phyloP scores from a whole-genome alignment of 768 basidiomycete species.

The Coprinopsis strossmayeri region DNA sequence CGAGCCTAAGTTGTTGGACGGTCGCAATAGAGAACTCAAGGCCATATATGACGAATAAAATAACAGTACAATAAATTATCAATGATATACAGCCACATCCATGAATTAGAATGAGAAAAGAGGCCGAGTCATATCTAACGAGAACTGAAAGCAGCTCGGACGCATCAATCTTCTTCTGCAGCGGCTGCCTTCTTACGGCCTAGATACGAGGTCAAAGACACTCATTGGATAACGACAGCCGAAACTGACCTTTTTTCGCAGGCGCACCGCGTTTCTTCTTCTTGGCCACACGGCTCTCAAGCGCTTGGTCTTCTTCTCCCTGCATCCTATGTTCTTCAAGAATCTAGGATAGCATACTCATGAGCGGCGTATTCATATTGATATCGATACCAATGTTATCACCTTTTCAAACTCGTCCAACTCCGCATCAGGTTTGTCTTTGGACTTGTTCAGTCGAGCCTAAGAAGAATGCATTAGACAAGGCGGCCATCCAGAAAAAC shows the following conservation, averaged over 20 bases:
- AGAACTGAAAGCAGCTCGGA: not conserved
- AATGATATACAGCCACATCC: too few species aligned
- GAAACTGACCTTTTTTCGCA: slow-evolving; percentile 34
- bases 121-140: too few species aligned
- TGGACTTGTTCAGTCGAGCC: slow-evolving; percentile 87
- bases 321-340: slow-evolving; percentile 76
- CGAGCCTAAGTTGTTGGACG: too few species aligned
- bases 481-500: not conserved
- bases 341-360: slow-evolving; percentile 58
- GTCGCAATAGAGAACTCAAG: too few species aligned
- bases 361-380: too few species aligned
- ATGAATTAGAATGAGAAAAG: too few species aligned
- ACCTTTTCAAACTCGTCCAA: slow-evolving; percentile 93
- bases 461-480: too few species aligned
- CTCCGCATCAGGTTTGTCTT: slow-evolving; percentile 89
- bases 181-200: slow-evolving; percentile 2
- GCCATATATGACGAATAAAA: too few species aligned
- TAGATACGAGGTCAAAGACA: not conserved
- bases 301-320: slow-evolving; percentile 87
- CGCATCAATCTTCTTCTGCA: not conserved
- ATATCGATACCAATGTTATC: too few species aligned
- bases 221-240: not conserved
- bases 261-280: slow-evolving; percentile 77
- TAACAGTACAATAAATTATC: too few species aligned
- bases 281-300: slow-evolving; percentile 79